phyloP scores from a whole-genome alignment of 345 rosid genomes.

The Turnera subulata region DNA sequence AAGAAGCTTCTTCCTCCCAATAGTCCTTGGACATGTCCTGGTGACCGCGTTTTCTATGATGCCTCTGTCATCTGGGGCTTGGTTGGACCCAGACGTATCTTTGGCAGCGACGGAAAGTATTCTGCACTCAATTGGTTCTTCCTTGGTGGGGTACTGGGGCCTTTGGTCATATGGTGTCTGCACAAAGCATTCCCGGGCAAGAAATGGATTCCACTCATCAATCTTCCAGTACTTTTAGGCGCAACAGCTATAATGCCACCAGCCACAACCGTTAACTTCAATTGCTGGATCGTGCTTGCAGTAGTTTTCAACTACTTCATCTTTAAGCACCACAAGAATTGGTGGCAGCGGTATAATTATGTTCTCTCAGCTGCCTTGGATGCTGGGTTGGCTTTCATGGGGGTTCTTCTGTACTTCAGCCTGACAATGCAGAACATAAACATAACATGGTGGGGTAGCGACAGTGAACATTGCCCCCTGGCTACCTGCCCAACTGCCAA shows the following conservation, averaged over 20 bases:
- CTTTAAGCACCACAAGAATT: conserved; percentile 38
- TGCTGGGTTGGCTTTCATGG: conserved; percentile 61
- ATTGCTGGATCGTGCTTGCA: conserved; percentile 43
- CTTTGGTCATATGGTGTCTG: conserved; percentile 38
- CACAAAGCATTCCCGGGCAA: conserved; percentile 41
- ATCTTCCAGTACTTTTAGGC: conserved; percentile 50
- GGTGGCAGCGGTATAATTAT: conserved; percentile 67
- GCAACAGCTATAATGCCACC: conserved; percentile 57
- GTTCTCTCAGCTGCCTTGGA: conserved; percentile 58
- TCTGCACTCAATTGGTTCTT: conserved; percentile 55
- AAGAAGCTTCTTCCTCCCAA: conserved; percentile 44
- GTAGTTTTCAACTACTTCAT: conserved; percentile 45
- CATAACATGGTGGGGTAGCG: conserved; percentile 46
- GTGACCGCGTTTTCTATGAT: conserved; percentile 52
- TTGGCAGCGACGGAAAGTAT: conserved; percentile 44
- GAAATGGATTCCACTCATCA: conserved; percentile 46
- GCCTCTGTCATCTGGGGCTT: conserved; percentile 61
- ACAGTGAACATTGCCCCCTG: conserved; percentile 45
- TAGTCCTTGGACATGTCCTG: conserved; percentile 63
- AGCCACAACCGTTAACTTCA: conserved; percentile 50
- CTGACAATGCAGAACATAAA: conserved; percentile 33
- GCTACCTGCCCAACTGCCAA: conserved; percentile 54
- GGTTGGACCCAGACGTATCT: conserved; percentile 52
- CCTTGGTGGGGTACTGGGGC: conserved; percentile 50
- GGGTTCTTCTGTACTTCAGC: conserved; percentile 43